Percentiles rank a stretch among this genome's conserved stretches.
Evolutionary conservation across 768 basidiomycete species (phyloP).

Genomic region (Kwoniella bestiolae): DNA sequence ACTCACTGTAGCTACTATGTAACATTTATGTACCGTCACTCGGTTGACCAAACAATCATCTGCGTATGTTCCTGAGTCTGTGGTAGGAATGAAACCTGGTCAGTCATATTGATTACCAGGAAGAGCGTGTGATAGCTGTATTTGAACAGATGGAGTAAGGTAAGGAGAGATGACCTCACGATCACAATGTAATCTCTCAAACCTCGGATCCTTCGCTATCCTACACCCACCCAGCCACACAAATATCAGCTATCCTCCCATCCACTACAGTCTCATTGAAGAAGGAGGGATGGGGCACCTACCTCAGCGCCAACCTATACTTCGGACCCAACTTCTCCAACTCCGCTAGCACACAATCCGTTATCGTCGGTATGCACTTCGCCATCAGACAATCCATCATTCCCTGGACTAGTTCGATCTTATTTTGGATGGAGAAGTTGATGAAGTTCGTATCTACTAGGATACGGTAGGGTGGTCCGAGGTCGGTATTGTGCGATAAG

Average conservation of each 20-base stretch:
- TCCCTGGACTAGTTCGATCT: constrained; percentile 90
- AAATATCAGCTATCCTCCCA: background rate
- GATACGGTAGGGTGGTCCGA: constrained; percentile 95
- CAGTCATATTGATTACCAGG: too few species aligned
- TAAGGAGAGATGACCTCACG: constrained; percentile 58
- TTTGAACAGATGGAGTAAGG: too few species aligned
- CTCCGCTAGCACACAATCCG: constrained; percentile 98
- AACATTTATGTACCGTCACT: constrained; percentile 92
- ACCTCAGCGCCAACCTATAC: constrained; percentile 93
- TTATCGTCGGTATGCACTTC: constrained; percentile 99
- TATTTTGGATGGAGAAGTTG: constrained; percentile 97
- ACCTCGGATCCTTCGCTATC: constrained; percentile 93
- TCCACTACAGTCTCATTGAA: background rate
- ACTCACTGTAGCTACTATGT: constrained; percentile 82
- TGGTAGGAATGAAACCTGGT: too few species aligned
- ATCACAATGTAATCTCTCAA: constrained; percentile 88
- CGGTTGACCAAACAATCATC: constrained; percentile 98
- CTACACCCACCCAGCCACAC: constrained; percentile 59
- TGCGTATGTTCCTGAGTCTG: constrained; percentile 90
- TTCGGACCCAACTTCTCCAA: constrained; percentile 95
- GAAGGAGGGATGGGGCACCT: constrained; percentile 2
- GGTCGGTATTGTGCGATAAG: constrained; percentile 90
- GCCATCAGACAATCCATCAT: constrained; percentile 99
- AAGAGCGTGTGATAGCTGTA: background rate
- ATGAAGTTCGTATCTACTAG: constrained; percentile 99